These are phyloP conservation scores for Eutrema yunnanense DNA, from an alignment of 345 rosid species.

Conservation along the genomic window DNA sequence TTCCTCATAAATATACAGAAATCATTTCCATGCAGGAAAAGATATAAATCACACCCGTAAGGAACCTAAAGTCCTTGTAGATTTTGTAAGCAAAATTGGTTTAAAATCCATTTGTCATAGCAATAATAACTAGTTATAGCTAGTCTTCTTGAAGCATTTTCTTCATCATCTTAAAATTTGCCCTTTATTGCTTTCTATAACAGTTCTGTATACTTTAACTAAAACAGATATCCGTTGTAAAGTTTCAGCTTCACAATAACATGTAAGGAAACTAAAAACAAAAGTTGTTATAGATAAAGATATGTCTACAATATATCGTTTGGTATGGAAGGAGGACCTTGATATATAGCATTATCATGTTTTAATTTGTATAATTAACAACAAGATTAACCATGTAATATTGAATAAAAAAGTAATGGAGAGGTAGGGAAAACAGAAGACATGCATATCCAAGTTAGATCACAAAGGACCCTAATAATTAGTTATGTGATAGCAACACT, in stretches of 20 bases:
- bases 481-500: constrained; percentile 66
- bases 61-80: background rate
- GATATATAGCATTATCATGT: background rate
- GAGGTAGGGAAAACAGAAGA: background rate
- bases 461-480: constrained; percentile 46
- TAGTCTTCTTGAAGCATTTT: no score
- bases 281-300: background rate
- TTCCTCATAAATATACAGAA: background rate
- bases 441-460: constrained; percentile 46
- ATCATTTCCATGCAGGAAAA: background rate
- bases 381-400: background rate
- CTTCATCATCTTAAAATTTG: no score
- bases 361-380: background rate
- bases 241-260: no score
- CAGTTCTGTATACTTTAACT: no score
- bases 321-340: background rate
- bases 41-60: background rate
- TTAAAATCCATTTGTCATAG: background rate
- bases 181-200: no score
- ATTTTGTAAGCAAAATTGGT: background rate
- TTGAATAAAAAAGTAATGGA: background rate
- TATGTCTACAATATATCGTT: background rate
- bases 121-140: no score
- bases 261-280: no score
- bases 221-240: no score